A percentile compares a stretch with the other conserved stretches of the same genome.
These are phyloP conservation scores for Mycena olivaceomarginata DNA, from an alignment of 768 basidiomycete species.

Conservation along the genomic window DNA sequence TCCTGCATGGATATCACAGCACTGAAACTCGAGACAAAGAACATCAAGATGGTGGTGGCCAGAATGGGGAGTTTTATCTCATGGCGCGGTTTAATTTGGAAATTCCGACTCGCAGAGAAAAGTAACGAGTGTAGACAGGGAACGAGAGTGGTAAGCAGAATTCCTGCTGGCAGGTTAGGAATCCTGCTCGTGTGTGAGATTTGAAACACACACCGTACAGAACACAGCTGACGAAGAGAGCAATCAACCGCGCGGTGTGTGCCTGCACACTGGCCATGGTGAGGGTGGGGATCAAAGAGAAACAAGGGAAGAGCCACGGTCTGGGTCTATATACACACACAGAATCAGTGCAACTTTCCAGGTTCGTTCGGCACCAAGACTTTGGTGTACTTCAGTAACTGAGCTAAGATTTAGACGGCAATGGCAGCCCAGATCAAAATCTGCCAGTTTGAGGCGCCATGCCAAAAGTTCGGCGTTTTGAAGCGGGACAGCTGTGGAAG, in stretches of 20 bases:
- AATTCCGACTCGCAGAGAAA: slow-evolving; percentile 28
- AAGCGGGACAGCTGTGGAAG: too few relatives aligned
- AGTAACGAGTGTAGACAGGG: slow-evolving; percentile 32
- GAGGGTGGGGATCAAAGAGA: background rate
- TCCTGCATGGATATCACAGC: slow-evolving; percentile 22
- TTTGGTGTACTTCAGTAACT: too few relatives aligned
- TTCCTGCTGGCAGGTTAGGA: background rate
- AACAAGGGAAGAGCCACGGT: too few relatives aligned
- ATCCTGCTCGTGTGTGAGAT: too few relatives aligned
- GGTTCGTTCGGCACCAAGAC: too few relatives aligned
- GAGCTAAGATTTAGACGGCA: too few relatives aligned
- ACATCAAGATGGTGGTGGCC: slow-evolving; percentile 22
- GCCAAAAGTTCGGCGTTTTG: too few relatives aligned
- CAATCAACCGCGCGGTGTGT: slow-evolving; percentile 31
- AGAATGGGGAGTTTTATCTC: slow-evolving; percentile 33
- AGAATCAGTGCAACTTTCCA: too few relatives aligned
- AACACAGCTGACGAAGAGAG: slow-evolving; percentile 31
- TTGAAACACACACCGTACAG: slow-evolving; percentile 18
- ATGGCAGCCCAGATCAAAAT: too few relatives aligned
- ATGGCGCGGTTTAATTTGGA: slow-evolving; percentile 20
- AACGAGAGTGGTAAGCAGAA: slow-evolving; percentile 31
- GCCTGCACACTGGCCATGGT: slow-evolving; percentile 30
- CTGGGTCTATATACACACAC: too few relatives aligned
- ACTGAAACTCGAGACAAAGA: slow-evolving; percentile 27
- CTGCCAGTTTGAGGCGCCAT: too few relatives aligned